Base-by-base conservation (phyloP, 1,284 basidiomycete species). In the Ceratobasidium sp. region DNA sequence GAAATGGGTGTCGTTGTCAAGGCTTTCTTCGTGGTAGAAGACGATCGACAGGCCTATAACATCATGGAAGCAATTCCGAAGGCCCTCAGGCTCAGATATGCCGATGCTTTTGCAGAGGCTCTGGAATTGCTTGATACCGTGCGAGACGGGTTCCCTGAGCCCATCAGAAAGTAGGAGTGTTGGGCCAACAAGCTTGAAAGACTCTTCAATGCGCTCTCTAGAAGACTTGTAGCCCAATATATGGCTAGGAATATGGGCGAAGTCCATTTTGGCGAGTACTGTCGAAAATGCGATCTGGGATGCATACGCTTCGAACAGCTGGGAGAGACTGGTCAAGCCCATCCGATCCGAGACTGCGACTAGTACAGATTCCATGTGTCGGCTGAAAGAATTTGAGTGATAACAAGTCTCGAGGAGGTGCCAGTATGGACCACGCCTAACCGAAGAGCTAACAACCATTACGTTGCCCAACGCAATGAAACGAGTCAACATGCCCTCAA, bases 351-450 rank as follows among this genome's bases (percentile, higher is more conserved):
- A 86, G 12, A 91, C 87, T 3, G 86, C 86, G 9, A 78, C 77
- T 18, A 98, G 82, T 23, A 92, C 84, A 1, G 84, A 81, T 75
- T 89, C 86, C 46, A 95, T 86, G 76, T 94, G 89, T 6, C 77
- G 77, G 8, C 84, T 81, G 77, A 89, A 92, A 21, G 36, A 64
- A 30, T 53, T 73, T 30, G 72, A 72, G 59, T 28, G 76, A 49
- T 85, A 83, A 75, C 82, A 87, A 60, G 87, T 85, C 78, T 95
- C 93, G 72, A 98, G 83, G 44, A 98, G 79, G 79, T 96, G 90
- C 86, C 91, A 95, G 77, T 96, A 93, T 0, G 94, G 86, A 0
- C 88, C 90, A n/a, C 92, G 86, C n/a, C 96, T 86, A 12, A 92
- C 86, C 0, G 86, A 85, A 1, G 93, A 91, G 77, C 89, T 92